phyloP scores from a whole-genome alignment of 2,329 filamentous ascomycete genomes.

The Hymenoscyphus infarciens region DNA sequence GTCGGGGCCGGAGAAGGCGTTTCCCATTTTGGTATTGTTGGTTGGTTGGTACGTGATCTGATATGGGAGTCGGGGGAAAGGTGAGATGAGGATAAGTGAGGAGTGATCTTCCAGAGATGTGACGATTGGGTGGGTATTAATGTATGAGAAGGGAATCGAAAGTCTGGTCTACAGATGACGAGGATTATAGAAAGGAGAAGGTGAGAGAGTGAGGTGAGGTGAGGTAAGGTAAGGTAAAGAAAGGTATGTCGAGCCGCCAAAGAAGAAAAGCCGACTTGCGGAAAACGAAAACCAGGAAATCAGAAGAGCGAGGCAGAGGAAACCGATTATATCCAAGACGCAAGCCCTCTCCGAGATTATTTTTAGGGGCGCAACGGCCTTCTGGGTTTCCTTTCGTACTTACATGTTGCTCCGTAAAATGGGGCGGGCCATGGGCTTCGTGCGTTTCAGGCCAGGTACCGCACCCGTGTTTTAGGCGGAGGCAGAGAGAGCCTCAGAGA shows the following conservation, averaged over 20 bases:
- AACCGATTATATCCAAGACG: slow-evolving; percentile 2
- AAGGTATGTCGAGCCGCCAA: not conserved
- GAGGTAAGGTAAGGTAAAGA: no score
- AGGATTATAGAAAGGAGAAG: no score
- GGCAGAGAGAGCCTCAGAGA: no score
- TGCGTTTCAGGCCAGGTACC: no score
- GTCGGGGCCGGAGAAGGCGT: slow-evolving; percentile 34
- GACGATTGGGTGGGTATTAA: no score
- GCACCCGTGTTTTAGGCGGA: no score
- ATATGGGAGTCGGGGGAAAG: no score
- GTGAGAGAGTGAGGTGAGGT: no score
- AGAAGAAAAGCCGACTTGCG: not conserved
- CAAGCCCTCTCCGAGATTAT: not conserved
- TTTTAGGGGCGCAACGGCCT: not conserved
- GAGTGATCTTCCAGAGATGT: not conserved
- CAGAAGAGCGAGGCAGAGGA: not conserved
- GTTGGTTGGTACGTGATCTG: not conserved
- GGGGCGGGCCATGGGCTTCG: no score
- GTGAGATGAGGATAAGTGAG: not conserved
- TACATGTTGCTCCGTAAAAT: no score
- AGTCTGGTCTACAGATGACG: slow-evolving; percentile 3
- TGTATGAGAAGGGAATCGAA: no score
- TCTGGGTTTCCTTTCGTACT: no score
- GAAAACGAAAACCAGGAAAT: not conserved
- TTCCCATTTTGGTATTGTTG: slow-evolving; percentile 28